Conservation (phyloP, 352 stramenopile genomes). For the Plasmopara viticola region DNA sequence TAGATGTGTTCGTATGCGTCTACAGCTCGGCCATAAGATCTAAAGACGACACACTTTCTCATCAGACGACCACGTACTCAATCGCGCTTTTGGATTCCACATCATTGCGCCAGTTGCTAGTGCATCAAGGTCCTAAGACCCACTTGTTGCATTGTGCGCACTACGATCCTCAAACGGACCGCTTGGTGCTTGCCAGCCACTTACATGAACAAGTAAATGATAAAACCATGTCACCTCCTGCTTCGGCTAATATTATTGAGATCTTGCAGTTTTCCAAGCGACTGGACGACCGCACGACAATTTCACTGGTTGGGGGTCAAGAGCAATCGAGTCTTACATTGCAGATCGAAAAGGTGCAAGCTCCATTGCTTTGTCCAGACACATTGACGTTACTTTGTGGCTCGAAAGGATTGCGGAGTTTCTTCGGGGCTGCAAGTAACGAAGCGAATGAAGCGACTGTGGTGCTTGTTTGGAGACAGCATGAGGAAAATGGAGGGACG, state of each 20-base stretch:
- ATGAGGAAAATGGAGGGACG: constrained; percentile 5
- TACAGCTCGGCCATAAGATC: constrained; percentile 24
- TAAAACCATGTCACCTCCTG: constrained; percentile 17
- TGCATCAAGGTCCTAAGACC: constrained; percentile 35
- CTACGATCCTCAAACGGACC: constrained; percentile 33
- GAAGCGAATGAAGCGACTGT: constrained; percentile 1
- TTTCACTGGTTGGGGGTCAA: not conserved
- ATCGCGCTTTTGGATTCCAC: constrained; percentile 60
- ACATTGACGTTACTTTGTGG: constrained; percentile 30
- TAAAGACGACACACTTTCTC: constrained; percentile 4
- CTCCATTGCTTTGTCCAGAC: constrained; percentile 34
- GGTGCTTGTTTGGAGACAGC: constrained; percentile 24
- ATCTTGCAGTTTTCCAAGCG: constrained; percentile 48
- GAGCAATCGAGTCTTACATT: constrained; percentile 30
- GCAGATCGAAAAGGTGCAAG: constrained; percentile 38
- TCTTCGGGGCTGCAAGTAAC: constrained; percentile 35
- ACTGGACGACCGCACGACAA: constrained; percentile 6
- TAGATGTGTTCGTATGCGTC: constrained; percentile 63
- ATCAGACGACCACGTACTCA: constrained; percentile 22
- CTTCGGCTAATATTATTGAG: constrained; percentile 47
- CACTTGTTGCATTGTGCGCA: constrained; percentile 39
- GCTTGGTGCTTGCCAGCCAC: constrained; percentile 39
- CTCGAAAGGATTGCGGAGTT: constrained; percentile 12
- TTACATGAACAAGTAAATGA: constrained; percentile 2
- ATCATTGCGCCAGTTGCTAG: constrained; percentile 47